Percentiles rank a stretch among this genome's conserved stretches.
Evolutionary conservation across 169 alveolate genomes (phyloP).

Genomic region (Babesia sp.): DNA sequence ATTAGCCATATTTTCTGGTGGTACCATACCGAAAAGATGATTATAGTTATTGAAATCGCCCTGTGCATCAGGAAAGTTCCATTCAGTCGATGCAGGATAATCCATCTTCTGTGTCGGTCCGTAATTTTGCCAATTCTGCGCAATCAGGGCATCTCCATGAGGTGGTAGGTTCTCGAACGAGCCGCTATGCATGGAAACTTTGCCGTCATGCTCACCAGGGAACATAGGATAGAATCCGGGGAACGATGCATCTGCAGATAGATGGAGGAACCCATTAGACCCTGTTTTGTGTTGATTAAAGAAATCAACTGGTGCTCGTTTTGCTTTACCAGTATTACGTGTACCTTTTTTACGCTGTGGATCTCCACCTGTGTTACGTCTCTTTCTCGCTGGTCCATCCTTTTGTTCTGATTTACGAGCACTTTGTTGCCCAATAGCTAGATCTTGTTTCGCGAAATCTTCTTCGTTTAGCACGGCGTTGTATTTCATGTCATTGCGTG

Average conservation of each 20-base stretch:
- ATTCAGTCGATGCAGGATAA: constrained; percentile 18
- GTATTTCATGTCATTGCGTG: constrained; percentile 65
- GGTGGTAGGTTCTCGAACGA: constrained; percentile 3
- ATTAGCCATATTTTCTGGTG: not conserved
- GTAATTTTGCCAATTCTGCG: constrained; percentile 53
- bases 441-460: constrained; percentile 9
- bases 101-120: constrained; percentile 1
- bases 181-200: not conserved
- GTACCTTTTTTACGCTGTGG: not conserved
- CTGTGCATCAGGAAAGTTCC: constrained; percentile 45
- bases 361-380: not conserved
- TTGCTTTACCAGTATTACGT: not conserved
- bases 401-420: not conserved
- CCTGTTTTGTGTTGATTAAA: not conserved
- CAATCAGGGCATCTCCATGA: constrained; percentile 16
- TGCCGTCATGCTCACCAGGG: constrained; percentile 13
- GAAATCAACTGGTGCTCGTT: not conserved
- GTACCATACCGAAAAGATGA: not conserved
- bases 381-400: not conserved
- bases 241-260: constrained; percentile 27
- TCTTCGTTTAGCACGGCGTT: constrained; percentile 37
- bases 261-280: not conserved
- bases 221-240: constrained; percentile 27
- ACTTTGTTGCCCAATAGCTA: not conserved
- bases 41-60: not conserved